Base-by-base conservation (phyloP, 345 rosid genomes). In the Moricandia moricandioides region DNA sequence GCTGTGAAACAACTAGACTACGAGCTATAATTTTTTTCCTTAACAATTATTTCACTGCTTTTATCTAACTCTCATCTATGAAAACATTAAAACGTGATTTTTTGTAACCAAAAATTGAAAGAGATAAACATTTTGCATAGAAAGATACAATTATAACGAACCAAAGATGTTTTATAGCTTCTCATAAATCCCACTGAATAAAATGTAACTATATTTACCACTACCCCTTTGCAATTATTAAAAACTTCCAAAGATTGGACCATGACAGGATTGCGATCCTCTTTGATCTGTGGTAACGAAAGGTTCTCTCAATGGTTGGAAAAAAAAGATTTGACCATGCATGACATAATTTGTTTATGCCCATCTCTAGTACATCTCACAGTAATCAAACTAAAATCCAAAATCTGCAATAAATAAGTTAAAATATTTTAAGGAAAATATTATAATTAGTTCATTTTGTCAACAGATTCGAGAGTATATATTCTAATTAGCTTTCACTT, bases 191-290 rank as follows among this genome's bases (percentile, higher is more conserved):
- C 35, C 11, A 40, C 14, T 45, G 40, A 35, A 8, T 35, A 11
- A 43, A 43, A 12, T 12, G 51, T 12, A 13, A 43, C 16, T 13
- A 13, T 30, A 8, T 67, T 5, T 30, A 49, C 43, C 1, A 10
- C n/a, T n/a, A n/a, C 8, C 58, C 4, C n/a, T 26, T 51, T 51
- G 71, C 60, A 67, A 67, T 67, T 13, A 67, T 31, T 27, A 49
- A 51, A 67, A 67, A 7, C 33, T 14, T 34, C 72, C 72, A 52
- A 68, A 54, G 12, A 10, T 17, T 33, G 0, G 51, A 43, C 51
- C 16, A 13, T 51, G 7, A 45, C 14, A 43, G 6, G 51, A 43
- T 9, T 67, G 2, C 31, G 4, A 29, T 29, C 5, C 31, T 29
- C 1, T 29, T 29, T 29, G 31, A 29, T 29, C 31, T 29, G 31